These are phyloP conservation scores for Nymphaea thermarum DNA, from an alignment of 164 flowering plant species.

Conservation along the genomic window DNA sequence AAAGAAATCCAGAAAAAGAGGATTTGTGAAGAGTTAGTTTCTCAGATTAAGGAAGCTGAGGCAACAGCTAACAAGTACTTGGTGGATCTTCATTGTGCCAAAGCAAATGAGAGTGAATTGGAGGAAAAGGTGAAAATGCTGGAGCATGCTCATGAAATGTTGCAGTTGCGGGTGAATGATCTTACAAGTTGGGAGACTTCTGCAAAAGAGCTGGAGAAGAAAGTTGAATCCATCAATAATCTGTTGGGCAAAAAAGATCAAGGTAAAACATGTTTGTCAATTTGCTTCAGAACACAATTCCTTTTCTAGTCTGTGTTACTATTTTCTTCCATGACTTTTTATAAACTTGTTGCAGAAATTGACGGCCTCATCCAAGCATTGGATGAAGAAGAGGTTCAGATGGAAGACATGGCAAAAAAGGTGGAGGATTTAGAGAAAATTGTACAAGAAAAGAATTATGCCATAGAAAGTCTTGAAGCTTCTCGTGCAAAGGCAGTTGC, in stretches of 20 bases:
- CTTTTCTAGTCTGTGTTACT: not conserved
- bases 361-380: slow-evolving; percentile 94
- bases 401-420: slow-evolving; percentile 54
- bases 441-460: slow-evolving; percentile 49
- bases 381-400: slow-evolving; percentile 88
- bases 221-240: slow-evolving; percentile 39
- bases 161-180: slow-evolving; percentile 43
- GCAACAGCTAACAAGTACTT: slow-evolving; percentile 38
- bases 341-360: slow-evolving; percentile 41
- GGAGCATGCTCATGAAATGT: slow-evolving; percentile 31
- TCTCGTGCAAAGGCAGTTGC: slow-evolving; percentile 68
- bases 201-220: slow-evolving; percentile 38
- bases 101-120: slow-evolving; percentile 28
- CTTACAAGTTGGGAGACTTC: slow-evolving; percentile 29
- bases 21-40: slow-evolving; percentile 62
- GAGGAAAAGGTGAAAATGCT: slow-evolving; percentile 31
- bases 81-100: slow-evolving; percentile 46
- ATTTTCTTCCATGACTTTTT: not conserved
- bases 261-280: slow-evolving; percentile 33
- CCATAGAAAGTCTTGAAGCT: slow-evolving; percentile 60
- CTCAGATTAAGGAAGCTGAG: slow-evolving; percentile 83
- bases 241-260: slow-evolving; percentile 63
- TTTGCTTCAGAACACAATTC: not conserved
- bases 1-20: slow-evolving; percentile 71
- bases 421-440: slow-evolving; percentile 43